phyloP scores from a whole-genome alignment of 257 asterid genomes.

The Rhazya stricta region DNA sequence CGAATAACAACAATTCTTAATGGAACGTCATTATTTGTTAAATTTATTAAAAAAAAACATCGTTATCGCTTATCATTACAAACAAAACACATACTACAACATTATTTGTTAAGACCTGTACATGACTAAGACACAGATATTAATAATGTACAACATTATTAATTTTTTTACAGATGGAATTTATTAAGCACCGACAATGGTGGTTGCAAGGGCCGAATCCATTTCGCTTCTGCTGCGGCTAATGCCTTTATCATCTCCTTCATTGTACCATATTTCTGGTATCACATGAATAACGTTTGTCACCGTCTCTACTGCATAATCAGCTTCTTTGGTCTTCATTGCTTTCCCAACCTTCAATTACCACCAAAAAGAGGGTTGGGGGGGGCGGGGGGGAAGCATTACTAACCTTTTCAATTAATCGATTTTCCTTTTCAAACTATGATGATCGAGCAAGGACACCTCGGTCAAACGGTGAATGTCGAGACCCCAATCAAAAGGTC shows the following conservation, averaged over 20 bases:
- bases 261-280: conserved; percentile 67
- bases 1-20: too few relatives aligned
- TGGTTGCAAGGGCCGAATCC: conserved; percentile 46
- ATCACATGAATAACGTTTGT: conserved; percentile 42
- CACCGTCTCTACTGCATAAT: conserved; percentile 57
- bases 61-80: not conserved
- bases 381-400: too few relatives aligned
- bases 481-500: too few relatives aligned
- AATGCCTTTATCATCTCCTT: conserved; percentile 27
- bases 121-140: too few relatives aligned
- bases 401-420: too few relatives aligned
- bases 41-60: too few relatives aligned
- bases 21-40: too few relatives aligned
- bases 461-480: too few relatives aligned
- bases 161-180: not conserved
- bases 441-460: too few relatives aligned
- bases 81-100: too few relatives aligned
- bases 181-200: conserved; percentile 56
- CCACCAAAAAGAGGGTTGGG: not conserved
- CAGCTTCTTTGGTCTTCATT: conserved; percentile 56
- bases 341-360: conserved; percentile 57
- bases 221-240: conserved; percentile 37
- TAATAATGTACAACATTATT: not conserved
- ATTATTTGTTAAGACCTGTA: too few relatives aligned
- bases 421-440: too few relatives aligned